Base-by-base conservation (phyloP, 805 yeast species). In the Teunomyces stri region DNA sequence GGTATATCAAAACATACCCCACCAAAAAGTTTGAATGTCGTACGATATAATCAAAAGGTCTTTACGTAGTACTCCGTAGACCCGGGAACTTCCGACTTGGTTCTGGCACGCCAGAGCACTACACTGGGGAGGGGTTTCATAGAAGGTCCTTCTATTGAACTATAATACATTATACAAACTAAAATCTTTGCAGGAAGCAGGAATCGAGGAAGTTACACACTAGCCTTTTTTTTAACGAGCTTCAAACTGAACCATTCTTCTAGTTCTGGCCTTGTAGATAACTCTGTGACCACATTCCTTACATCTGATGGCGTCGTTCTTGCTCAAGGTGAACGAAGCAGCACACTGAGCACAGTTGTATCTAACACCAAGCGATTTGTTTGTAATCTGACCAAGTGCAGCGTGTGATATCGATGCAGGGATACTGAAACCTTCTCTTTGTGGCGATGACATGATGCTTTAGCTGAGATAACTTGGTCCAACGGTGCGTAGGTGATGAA, bases 251-350 rank as follows among this genome's bases (percentile, higher is more conserved):
- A 80, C 95, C 96, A 92, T 89, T 76, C 98, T 83, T 78, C 91
- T 88, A 43, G 98, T 92, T 76, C 99, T 86, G 52, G 97, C 96
- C 76, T 94, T 94, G 76, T 92, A 89, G 53, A 94, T 76, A 51
- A 94, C 97, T 74, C 99, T 86, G 74, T 94, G 98, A 53, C 99
- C 99, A 72, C 99, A 94, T 58, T 91, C 96, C 72, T 90, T 91
- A 74, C 99, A 94, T 75, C 98, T 87, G 54, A 94, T 96, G 27
- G 98, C 96, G 68, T 94, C 99, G 57, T 87, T 89, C 72, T 92
- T 89, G 45, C 89, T 84, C 56, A 94, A 80, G 2, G 96, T 82
- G 58, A 91, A 86, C 46, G 85, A 84, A 47, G 91, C 81, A 6
- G 97, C 96, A 72, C 99, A 94, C 74, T 89, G 94, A 38, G 98